Evolutionary conservation across 768 basidiomycete genomes (phyloP).

Genomic region (Phylloporus rhodoxanthus): DNA sequence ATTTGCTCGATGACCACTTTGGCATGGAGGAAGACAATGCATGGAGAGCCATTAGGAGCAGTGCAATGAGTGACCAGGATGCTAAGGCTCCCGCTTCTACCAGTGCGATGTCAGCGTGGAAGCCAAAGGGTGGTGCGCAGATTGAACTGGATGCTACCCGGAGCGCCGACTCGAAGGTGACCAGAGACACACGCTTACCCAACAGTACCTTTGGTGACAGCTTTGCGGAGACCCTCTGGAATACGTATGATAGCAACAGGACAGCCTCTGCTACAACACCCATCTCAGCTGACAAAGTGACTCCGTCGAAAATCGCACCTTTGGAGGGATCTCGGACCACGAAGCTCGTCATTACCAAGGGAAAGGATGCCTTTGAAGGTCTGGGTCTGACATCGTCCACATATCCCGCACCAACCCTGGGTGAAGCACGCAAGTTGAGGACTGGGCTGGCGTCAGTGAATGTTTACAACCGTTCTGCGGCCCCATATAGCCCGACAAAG

Average conservation of each 20-base stretch:
- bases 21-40: constrained; percentile 40
- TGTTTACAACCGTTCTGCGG: constrained; percentile 28
- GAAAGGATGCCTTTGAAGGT: constrained; percentile 77
- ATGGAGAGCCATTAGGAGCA: constrained; percentile 39
- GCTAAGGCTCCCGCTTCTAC: constrained; percentile 24
- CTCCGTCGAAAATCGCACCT: constrained; percentile 22
- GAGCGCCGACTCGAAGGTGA: constrained; percentile 31
- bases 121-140: constrained; percentile 17
- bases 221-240: constrained; percentile 54
- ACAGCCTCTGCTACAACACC: constrained; percentile 4
- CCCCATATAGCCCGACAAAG: constrained; percentile 14
- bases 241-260: constrained; percentile 37
- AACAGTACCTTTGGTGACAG: constrained; percentile 56
- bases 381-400: constrained; percentile 47
- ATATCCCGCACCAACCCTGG: constrained; percentile 59
- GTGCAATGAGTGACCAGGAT: constrained; percentile 10
- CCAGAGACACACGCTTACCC: constrained; percentile 21
- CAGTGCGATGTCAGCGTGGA: constrained; percentile 25
- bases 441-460: constrained; percentile 59
- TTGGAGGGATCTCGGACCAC: constrained; percentile 29
- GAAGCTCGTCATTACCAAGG: constrained; percentile 30
- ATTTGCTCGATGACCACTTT: constrained; percentile 37
- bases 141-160: constrained; percentile 35
- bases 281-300: constrained; percentile 11
- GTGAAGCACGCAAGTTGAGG: constrained; percentile 65